A percentile compares a stretch with the other conserved stretches of the same genome.
Conservation (phyloP, 2,329 filamentous ascomycete genomes). For the Pseudopithomyces maydicus region DNA sequence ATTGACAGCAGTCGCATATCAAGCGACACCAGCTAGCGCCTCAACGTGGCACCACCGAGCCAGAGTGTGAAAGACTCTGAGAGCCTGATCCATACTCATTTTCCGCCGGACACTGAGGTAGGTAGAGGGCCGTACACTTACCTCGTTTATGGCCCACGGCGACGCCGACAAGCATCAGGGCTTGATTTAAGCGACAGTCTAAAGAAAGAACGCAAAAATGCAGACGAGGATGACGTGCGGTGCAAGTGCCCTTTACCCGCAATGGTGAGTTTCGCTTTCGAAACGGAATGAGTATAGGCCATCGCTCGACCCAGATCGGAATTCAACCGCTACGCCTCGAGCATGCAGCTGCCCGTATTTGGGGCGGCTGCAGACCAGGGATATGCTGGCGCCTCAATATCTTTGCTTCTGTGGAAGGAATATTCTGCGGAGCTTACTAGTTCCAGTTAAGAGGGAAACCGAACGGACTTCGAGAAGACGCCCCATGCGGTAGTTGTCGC, state of each 20-base stretch:
- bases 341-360: constrained; percentile 13
- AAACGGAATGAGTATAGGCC: constrained; percentile 16
- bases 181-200: constrained; percentile 4
- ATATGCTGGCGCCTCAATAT: constrained; percentile 21
- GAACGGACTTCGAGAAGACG: constrained; percentile 36
- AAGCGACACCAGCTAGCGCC: constrained; percentile 1
- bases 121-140: neutral
- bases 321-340: constrained; percentile 14
- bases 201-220: constrained; percentile 9
- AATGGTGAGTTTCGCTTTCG: constrained; percentile 31
- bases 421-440: constrained; percentile 6
- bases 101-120: neutral
- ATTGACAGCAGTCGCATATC: constrained; percentile 27
- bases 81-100: neutral
- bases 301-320: constrained; percentile 21
- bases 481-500: constrained; percentile 18
- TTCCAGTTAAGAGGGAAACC: constrained; percentile 13
- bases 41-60: constrained; percentile 3
- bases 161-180: constrained; percentile 13
- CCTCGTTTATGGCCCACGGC: constrained; percentile 2
- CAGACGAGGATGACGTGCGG: constrained; percentile 25
- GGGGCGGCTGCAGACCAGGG: constrained; percentile 3
- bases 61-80: neutral
- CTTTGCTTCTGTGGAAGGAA: constrained; percentile 6
- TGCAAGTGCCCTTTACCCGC: constrained; percentile 10